These are phyloP conservation scores for Calcarisporium arbuscula DNA, from an alignment of 2,329 filamentous ascomycete species.

Conservation along the genomic window DNA sequence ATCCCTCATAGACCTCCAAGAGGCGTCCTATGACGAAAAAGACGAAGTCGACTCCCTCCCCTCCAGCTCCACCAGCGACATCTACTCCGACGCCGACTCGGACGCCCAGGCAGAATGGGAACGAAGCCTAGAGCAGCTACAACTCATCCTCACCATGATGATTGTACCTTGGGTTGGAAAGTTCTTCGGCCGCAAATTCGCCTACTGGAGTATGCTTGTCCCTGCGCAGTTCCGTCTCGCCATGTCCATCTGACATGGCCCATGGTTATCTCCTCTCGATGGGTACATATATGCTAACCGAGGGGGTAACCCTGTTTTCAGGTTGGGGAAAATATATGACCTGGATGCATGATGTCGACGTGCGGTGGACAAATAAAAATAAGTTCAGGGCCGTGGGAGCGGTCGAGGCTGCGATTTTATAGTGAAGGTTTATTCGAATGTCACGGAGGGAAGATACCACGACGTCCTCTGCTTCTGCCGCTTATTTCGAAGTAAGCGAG, in stretches of 20 bases:
- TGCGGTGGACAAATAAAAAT: conserved; percentile 57
- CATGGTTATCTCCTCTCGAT: conserved; percentile 1
- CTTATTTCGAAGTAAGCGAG: too few relatives aligned
- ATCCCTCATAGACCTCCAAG: conserved; percentile 45
- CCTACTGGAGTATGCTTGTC: conserved; percentile 79
- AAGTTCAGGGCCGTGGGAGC: conserved; percentile 58
- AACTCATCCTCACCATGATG: conserved; percentile 90
- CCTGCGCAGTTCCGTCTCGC: not conserved
- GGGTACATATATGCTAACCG: conserved; percentile 1
- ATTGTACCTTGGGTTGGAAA: conserved; percentile 91
- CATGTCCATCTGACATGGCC: not conserved
- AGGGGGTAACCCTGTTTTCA: conserved; percentile 27
- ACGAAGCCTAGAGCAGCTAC: conserved; percentile 85
- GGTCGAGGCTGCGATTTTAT: conserved; percentile 54
- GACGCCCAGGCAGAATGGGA: conserved; percentile 96
- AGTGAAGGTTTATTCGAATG: too few relatives aligned
- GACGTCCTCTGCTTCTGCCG: too few relatives aligned
- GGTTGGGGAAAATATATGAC: conserved; percentile 93
- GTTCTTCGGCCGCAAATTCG: conserved; percentile 89
- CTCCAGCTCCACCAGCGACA: conserved; percentile 56
- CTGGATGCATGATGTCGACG: conserved; percentile 80
- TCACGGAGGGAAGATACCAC: too few relatives aligned
- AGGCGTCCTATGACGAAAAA: conserved; percentile 40
- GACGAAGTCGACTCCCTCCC: conserved; percentile 52
- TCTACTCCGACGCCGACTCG: conserved; percentile 55